Base-by-base conservation (phyloP, 2,329 filamentous ascomycete species). In the Aureobasidium sp. region DNA sequence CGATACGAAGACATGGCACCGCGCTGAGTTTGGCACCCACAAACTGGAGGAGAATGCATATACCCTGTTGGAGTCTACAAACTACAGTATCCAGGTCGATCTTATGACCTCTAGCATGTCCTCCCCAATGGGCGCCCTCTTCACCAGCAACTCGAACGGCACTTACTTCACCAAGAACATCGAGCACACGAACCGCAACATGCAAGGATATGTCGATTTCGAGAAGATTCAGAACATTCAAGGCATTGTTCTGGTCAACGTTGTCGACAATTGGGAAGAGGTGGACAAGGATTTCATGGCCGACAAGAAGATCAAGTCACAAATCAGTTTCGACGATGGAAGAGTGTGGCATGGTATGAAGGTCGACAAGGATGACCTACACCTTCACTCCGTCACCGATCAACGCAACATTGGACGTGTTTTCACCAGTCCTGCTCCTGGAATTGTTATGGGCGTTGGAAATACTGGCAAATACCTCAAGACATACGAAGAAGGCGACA, bases 61-160 rank as follows among this genome's bases (percentile, higher is more conserved):
- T 74, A 99, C 94, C 0, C 83, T 99, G 52, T 81, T 99, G 44
- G 93, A 97, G 76, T 94, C 92, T 69, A 97, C 94, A 45, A 93
- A 96, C 71, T 97, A 99, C 78, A 97, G 93, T 77, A 91, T 99
- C 68, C 93, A 97, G 75, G 86, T 99, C 61, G 92, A 97, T 74
- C 92, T 97, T 65, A 87, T 93, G 82, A 90, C 88, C 1, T 81
- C 81, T 10, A 77, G 74, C 61, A 82, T 82, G 13, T 82, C 81
- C 1, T 84, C 83, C 39, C 84, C 88, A 0, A 93, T 96, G 84
- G 95, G 94, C 37, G 86, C 89, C 11, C 80, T 99, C 62, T 93
- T 97, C 70, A 96, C 91, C 6, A 97, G 93, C 72, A 99, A 99
- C 73, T 97, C 92, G 36, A 95, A 97, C 71, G 94, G 94, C 64